Percentiles rank a stretch among this genome's conserved stretches.
These are phyloP conservation scores for Actinomortierella ambigua DNA, from an alignment of 371 early-diverging fungal genomes.

Conservation along the genomic window DNA sequence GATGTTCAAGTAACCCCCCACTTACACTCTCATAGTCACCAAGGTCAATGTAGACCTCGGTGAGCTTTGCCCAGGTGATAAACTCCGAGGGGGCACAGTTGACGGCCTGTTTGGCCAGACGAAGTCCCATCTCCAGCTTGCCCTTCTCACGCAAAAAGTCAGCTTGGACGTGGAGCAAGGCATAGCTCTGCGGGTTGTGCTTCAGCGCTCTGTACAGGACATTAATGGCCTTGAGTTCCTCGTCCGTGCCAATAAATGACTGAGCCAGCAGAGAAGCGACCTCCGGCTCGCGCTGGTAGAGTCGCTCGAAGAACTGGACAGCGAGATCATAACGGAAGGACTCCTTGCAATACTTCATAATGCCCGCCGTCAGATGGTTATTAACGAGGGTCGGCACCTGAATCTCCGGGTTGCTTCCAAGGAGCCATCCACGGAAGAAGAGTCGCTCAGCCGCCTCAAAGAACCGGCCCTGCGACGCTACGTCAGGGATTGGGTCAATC, in stretches of 20 bases:
- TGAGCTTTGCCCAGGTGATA: conserved; percentile 92
- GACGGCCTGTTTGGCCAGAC: conserved; percentile 90
- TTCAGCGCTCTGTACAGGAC: conserved; percentile 82
- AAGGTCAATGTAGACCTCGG: conserved; percentile 87
- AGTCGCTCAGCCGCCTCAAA: conserved; percentile 83
- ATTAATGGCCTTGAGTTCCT: conserved; percentile 90
- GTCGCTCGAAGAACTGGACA: conserved; percentile 77
- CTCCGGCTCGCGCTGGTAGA: conserved; percentile 86
- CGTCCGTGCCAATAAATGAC: conserved; percentile 78
- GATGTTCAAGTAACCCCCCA: conserved; percentile 2
- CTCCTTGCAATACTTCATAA: conserved; percentile 88
- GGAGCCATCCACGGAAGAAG: conserved; percentile 89
- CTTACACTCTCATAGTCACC: conserved; percentile 83
- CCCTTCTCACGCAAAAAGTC: conserved; percentile 71
- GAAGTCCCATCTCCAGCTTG: conserved; percentile 76
- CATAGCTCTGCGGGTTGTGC: conserved; percentile 78
- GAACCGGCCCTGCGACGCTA: conserved; percentile 76
- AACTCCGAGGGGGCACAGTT: conserved; percentile 94
- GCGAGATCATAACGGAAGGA: conserved; percentile 80
- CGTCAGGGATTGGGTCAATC: conserved; percentile 80
- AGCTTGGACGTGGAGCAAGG: conserved; percentile 85
- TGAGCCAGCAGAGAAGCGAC: conserved; percentile 86
- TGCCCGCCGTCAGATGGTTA: conserved; percentile 84
- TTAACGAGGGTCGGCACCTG: conserved; percentile 87
- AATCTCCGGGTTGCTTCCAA: conserved; percentile 94